phyloP scores from a whole-genome alignment of 768 basidiomycete species.

The Artomyces pyxidatus region DNA sequence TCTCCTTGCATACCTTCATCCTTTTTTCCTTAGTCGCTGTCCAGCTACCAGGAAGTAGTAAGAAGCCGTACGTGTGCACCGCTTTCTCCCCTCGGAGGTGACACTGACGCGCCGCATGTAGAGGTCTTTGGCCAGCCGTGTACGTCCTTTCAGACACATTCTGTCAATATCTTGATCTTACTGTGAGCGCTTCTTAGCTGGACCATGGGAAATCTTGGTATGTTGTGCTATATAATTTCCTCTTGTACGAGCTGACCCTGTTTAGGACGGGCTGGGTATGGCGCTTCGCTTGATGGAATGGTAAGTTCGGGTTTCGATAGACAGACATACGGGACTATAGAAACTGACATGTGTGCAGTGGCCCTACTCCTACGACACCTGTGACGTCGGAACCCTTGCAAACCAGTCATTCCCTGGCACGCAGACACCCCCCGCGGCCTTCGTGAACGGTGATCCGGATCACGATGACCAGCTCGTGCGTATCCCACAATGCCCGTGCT shows the following conservation, averaged over 20 bases:
- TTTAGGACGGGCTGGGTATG: conserved; percentile 76
- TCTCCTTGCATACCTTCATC: background rate
- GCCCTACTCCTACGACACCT: conserved; percentile 79
- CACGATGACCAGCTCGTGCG: conserved; percentile 34
- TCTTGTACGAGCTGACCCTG: too few species aligned
- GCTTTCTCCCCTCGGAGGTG: too few species aligned
- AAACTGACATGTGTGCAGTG: conserved; percentile 34
- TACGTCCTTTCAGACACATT: background rate
- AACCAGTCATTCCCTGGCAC: conserved; percentile 73
- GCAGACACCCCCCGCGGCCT: conserved; percentile 59
- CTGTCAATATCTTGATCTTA: background rate
- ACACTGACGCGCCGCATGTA: conserved; percentile 22
- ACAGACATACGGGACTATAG: background rate
- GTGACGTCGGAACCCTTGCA: conserved; percentile 48
- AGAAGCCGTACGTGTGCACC: conserved; percentile 5
- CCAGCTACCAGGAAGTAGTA: conserved; percentile 12
- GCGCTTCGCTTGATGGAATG: conserved; percentile 79
- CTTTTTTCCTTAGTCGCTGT: conserved; percentile 5
- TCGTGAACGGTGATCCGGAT: conserved; percentile 44
- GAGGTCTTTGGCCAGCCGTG: conserved; percentile 42
- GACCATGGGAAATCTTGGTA: conserved; percentile 66
- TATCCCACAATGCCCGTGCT: conserved; percentile 60
- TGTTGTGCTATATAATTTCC: too few species aligned
- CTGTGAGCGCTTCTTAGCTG: conserved; percentile 22
- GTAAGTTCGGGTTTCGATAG: conserved; percentile 28